These are phyloP conservation scores for Aspergillus niger DNA, from an alignment of 2,329 filamentous ascomycete genomes.

Conservation along the genomic window DNA sequence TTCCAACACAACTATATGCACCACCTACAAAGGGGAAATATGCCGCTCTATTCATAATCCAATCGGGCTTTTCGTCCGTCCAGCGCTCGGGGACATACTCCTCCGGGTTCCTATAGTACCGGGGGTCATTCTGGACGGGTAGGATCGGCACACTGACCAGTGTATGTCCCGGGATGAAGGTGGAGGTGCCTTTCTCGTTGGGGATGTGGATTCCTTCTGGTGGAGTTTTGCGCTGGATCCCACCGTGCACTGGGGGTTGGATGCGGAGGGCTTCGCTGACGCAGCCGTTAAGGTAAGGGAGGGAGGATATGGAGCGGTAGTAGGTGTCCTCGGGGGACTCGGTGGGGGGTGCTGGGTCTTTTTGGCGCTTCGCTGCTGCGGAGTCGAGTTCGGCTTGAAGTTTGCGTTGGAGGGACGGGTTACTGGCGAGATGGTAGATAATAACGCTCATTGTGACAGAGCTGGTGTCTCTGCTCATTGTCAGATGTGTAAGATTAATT, in stretches of 20 bases:
- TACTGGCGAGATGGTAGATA: not conserved
- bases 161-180: not conserved
- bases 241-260: not conserved
- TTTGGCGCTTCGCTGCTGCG: no score
- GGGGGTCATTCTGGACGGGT: not conserved
- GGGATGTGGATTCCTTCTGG: not conserved
- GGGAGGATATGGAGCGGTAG: constrained; percentile 5
- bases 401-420: not conserved
- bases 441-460: not conserved
- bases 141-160: not conserved
- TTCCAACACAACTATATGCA: not conserved
- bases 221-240: not conserved
- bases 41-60: not conserved
- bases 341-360: not conserved
- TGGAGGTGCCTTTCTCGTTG: not conserved
- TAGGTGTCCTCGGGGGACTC: not conserved
- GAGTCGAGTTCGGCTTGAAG: not conserved
- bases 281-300: not conserved
- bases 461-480: not conserved
- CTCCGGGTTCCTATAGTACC: not conserved
- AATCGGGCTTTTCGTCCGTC: not conserved
- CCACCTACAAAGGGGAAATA: not conserved
- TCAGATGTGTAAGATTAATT: not conserved
- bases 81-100: constrained; percentile 2
- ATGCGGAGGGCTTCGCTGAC: constrained; percentile 1